Evolutionary conservation across 306 rosid genomes (phyloP).

Genomic region (Acmispon strigosus): DNA sequence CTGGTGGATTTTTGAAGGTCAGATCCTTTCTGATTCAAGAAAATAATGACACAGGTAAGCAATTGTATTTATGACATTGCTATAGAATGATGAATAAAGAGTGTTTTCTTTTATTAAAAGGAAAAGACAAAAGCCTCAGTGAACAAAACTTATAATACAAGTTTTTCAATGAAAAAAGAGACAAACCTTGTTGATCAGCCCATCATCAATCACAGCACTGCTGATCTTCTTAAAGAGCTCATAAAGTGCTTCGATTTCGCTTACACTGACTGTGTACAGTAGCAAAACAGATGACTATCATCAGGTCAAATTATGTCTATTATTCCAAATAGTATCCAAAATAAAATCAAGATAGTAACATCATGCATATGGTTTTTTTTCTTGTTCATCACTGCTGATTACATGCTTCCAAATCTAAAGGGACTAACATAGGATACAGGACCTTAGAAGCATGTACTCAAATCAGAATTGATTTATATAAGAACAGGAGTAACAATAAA

Average conservation of each 20-base stretch:
- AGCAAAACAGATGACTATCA: not conserved
- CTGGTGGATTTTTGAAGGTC: not conserved
- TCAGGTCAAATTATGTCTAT: not conserved
- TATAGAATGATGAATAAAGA: not conserved
- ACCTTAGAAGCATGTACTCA: not conserved
- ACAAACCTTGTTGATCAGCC: slow-evolving; percentile 82
- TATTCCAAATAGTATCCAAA: not conserved
- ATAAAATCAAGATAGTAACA: slow-evolving; percentile 1
- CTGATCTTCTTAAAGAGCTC: slow-evolving; percentile 92
- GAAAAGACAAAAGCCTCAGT: not conserved
- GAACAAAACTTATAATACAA: not conserved
- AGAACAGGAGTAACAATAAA: not conserved
- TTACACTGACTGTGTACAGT: slow-evolving; percentile 68
- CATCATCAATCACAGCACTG: slow-evolving; percentile 88
- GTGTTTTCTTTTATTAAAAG: not conserved
- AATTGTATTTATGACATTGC: not conserved
- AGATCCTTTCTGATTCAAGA: not conserved
- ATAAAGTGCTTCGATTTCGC: slow-evolving; percentile 92
- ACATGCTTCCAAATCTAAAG: slow-evolving; percentile 1
- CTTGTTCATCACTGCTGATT: not conserved
- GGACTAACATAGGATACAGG: not conserved
- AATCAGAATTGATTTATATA: not conserved
- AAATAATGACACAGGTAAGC: not conserved
- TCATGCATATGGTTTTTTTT: not conserved
- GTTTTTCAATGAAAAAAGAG: not conserved